Evolutionary conservation across 1,284 basidiomycete genomes (phyloP), one percentile per base, ranked within the genome.

Genomic region (Ustilago esculenta): DNA sequence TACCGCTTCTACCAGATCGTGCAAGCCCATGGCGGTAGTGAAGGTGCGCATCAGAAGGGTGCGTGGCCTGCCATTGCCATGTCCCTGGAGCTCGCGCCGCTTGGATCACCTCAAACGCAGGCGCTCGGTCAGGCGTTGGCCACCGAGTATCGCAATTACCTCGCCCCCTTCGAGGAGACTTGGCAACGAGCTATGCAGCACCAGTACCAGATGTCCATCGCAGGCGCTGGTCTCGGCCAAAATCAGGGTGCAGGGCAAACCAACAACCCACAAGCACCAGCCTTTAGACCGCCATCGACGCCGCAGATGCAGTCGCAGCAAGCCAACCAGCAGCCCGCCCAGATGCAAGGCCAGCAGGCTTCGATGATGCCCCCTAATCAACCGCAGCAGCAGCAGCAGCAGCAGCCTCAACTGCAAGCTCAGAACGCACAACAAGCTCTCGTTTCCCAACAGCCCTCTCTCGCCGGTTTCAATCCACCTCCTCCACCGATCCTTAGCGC

Each of bases 161-260:
- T 81, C 30, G 70, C 64, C 6, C 71, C 75, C 3, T 78, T 81
- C 23, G 79, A 80, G 36, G 72, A 77, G 44, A 72, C 77, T 4
- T 81, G 77, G 77, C 71, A 71, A 45, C 65, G 74, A n/a, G 76
- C 76, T 2, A 66, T 77, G 60, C 60, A 75, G 17, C 76, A 77
- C 18, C 75, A 76, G 48, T 67, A 77, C 33, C 75, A 76, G 48
- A 67, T 70, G 55, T 66, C 72, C 5, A 74, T 76, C 69, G 60
- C 63, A 25, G 48, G 40, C 15, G 57, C 56, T 7, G 63, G 64
- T 37, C 52, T 66, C 15, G 54, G 44, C 14, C 60, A 64, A 48
- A 39, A 18, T 20, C 59, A 59, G 20, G 37, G 40, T n/a, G n/a
- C n/a, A n/a, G n/a, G n/a, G 21, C 66, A 58, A 35, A 33, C 20